phyloP scores from a whole-genome alignment of 2,329 filamentous ascomycete species.

The Phoma sp. region DNA sequence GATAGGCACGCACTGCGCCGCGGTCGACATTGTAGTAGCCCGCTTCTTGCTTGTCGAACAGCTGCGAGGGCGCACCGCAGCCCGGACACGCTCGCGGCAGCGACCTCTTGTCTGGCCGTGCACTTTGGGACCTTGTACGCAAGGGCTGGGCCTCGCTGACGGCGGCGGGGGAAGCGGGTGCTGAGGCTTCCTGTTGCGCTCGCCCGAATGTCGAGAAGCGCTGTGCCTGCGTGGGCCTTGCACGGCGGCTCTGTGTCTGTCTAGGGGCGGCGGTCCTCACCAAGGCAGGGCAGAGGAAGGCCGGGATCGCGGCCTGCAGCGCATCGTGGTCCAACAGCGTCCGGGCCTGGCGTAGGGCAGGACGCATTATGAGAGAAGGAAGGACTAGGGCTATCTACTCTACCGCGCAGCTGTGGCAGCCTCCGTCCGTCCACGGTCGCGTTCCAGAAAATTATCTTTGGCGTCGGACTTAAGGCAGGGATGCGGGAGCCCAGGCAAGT shows the following conservation, averaged over 20 bases:
- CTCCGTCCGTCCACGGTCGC: neutral
- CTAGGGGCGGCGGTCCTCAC: constrained; percentile 24
- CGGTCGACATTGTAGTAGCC: constrained; percentile 63
- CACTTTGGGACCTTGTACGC: neutral
- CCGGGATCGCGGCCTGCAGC: constrained; percentile 33
- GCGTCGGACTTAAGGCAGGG: constrained; percentile 21
- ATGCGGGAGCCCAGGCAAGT: constrained; percentile 9
- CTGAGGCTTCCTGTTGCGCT: constrained; percentile 24
- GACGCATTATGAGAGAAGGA: constrained; percentile 33
- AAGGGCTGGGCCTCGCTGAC: neutral
- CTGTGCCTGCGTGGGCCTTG: constrained; percentile 17
- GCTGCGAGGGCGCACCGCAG: constrained; percentile 67
- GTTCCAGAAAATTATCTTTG: constrained; percentile 28
- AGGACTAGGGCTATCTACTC: too few relatives aligned
- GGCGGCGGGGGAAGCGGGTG: constrained; percentile 16
- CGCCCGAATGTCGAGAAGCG: constrained; percentile 35
- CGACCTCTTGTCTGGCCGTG: constrained; percentile 12
- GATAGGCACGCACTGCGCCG: constrained; percentile 53
- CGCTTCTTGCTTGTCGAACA: constrained; percentile 58
- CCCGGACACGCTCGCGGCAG: constrained; percentile 65
- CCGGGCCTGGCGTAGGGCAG: constrained; percentile 36
- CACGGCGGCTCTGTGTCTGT: constrained; percentile 14
- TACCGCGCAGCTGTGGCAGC: neutral
- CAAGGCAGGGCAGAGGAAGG: constrained; percentile 45
- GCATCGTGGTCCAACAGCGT: constrained; percentile 35